Conservation (phyloP, 176 grass and related monocot species). For the Triticum urartu region DNA sequence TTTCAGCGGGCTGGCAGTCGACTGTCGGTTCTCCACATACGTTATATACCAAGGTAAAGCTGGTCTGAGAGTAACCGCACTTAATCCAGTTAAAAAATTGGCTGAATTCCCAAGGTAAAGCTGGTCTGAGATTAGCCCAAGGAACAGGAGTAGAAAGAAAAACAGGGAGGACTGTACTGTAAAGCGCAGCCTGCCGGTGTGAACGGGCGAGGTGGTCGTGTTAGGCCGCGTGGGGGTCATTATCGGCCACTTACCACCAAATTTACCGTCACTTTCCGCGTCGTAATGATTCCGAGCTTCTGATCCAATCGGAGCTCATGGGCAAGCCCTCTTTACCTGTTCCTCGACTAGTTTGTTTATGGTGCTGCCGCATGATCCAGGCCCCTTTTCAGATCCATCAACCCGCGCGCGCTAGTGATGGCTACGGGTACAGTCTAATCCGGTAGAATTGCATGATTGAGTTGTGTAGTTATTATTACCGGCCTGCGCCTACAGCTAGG, state of each 20-base stretch:
- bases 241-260: slow-evolving; percentile 53
- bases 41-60: no score
- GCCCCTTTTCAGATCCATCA: background rate
- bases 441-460: slow-evolving; percentile 25
- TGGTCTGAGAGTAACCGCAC: background rate
- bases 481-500: background rate
- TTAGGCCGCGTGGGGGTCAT: slow-evolving; percentile 46
- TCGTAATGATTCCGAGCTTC: slow-evolving; percentile 38
- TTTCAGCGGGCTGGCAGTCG: background rate
- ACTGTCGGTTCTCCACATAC: slow-evolving; percentile 11
- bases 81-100: background rate
- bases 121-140: background rate
- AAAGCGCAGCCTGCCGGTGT: background rate
- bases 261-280: slow-evolving; percentile 54
- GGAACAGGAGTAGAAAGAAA: background rate
- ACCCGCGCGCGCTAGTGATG: background rate
- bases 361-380: background rate
- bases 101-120: background rate
- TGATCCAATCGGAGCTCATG: slow-evolving; percentile 33
- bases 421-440: slow-evolving; percentile 14
- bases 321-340: slow-evolving; percentile 15
- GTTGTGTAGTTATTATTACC: slow-evolving; percentile 6
- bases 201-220: slow-evolving; percentile 18
- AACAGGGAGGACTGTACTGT: background rate
- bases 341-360: slow-evolving; percentile 25